phyloP scores from a whole-genome alignment of 23 red algal species.

The Gracilaria caudata region DNA sequence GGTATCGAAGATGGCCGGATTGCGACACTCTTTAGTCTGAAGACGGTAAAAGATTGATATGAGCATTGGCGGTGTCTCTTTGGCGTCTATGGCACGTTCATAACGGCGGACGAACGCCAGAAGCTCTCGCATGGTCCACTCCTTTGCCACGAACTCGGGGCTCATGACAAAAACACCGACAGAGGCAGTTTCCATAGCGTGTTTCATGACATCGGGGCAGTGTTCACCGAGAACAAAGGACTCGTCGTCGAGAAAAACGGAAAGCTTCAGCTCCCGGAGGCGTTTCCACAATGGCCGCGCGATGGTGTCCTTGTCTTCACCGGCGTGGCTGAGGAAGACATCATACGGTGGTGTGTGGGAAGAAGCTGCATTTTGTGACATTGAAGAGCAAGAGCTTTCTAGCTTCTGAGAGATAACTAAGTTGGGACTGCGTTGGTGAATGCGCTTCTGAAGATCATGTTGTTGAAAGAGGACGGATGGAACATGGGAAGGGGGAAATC shows the following conservation, averaged over 20 bases:
- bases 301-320: constrained; percentile 27
- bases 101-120: not conserved
- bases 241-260: too few relatives aligned
- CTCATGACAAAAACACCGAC: constrained; percentile 11
- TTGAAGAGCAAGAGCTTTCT: not conserved
- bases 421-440: too few relatives aligned
- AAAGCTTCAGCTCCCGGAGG: not conserved
- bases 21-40: too few relatives aligned
- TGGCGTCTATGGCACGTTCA: not conserved
- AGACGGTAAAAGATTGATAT: too few relatives aligned
- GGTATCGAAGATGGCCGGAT: not conserved
- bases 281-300: not conserved
- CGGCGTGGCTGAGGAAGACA: constrained; percentile 26
- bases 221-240: too few relatives aligned
- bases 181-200: not conserved
- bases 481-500: too few relatives aligned
- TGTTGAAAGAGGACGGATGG: too few relatives aligned
- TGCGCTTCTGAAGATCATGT: too few relatives aligned
- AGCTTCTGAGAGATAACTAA: too few relatives aligned
- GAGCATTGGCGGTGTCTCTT: not conserved
- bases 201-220: too few relatives aligned
- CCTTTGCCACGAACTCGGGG: constrained; percentile 15
- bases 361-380: not conserved
- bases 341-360: not conserved
- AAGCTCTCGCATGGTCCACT: constrained; percentile 23